Evolutionary conservation across 2,329 filamentous ascomycete genomes (phyloP).

Genomic region (Penicillium expansum): DNA sequence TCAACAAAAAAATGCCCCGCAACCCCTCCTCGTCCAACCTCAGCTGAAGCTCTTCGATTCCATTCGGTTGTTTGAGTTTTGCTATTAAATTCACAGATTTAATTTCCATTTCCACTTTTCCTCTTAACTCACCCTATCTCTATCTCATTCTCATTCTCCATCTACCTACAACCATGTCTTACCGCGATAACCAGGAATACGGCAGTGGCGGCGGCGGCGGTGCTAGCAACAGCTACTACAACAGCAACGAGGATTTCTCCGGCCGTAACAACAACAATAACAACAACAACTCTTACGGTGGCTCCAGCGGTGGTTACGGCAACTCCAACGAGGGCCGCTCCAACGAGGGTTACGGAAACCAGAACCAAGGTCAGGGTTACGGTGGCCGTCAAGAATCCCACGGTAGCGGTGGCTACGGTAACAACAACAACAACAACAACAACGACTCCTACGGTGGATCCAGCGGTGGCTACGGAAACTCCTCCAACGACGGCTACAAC

Average conservation of each 20-base stretch:
- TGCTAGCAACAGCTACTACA: constrained; percentile 26
- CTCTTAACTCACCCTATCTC: background rate
- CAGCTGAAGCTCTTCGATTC: constrained; percentile 12
- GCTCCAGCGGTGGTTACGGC: constrained; percentile 7
- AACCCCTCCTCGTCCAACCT: constrained; percentile 1
- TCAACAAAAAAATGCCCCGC: constrained; percentile 4
- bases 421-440: too few species aligned
- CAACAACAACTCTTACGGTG: constrained; percentile 7
- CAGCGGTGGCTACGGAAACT: too few species aligned
- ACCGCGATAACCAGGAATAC: constrained; percentile 15
- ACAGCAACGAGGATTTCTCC: too few species aligned
- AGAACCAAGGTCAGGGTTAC: background rate
- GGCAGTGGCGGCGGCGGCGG: constrained; percentile 26
- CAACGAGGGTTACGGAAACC: background rate
- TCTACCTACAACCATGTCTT: constrained; percentile 18
- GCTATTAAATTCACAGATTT: background rate
- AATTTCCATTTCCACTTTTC: background rate
- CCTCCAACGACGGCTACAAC: too few species aligned
- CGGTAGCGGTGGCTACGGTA: too few species aligned
- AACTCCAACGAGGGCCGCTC: background rate
- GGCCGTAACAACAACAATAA: background rate
- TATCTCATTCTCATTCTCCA: background rate
- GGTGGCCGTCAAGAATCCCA: too few species aligned
- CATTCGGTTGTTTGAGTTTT: background rate
- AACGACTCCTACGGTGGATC: too few species aligned